Evolutionary conservation across 1,139 yeast species (phyloP), one percentile per base, ranked within the genome.

Genomic region (Scheffersomyces cryptocercus): DNA sequence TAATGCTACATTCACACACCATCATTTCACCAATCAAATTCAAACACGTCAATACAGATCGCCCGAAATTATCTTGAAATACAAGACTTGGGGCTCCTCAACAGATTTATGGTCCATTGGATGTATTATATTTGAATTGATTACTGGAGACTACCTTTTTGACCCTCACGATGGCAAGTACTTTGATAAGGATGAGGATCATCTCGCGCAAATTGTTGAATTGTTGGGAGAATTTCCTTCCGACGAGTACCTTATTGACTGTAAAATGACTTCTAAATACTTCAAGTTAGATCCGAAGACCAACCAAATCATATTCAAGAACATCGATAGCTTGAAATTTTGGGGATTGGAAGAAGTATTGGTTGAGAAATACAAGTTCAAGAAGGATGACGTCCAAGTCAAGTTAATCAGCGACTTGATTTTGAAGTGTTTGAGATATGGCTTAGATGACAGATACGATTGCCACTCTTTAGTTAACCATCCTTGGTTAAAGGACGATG

Each of bases 41-140:
- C 96, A 88, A 64, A 88, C 96, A 1, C 72, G 96, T 37, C 96
- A 88, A 61, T 88, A 88, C 62, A 69, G 96, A 31, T 77, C 95
- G 1, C 96, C 96, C 0, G 96, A 88, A 61, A 84, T 87, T 33
- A 66, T 79, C 24, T 70, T 79, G 41, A 65, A 84, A 39, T 87
- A 90, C 38, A 75, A 82, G 13, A 61, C 73, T 14, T 88, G 96
- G 96, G 96, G 96, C 10, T 86, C 90, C 36, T 80, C 87, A 39
- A 81, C 90, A 1, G 96, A 88, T 61, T 70, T 86, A 38, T 88
- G 96, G 96, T 84, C 91, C 32, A 70, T 83, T 60, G 95, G 91
- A 0, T 88, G 96, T 66, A 73, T 89, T 55, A 69, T 85, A 5
- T 88, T 88, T 61, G 96, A 88, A 65, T 72, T 88, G 34, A 66